Percentiles rank a stretch among this genome's conserved stretches.
Conservation (phyloP, 2,329 filamentous ascomycete species). For the Talaromyces verruculosus region DNA sequence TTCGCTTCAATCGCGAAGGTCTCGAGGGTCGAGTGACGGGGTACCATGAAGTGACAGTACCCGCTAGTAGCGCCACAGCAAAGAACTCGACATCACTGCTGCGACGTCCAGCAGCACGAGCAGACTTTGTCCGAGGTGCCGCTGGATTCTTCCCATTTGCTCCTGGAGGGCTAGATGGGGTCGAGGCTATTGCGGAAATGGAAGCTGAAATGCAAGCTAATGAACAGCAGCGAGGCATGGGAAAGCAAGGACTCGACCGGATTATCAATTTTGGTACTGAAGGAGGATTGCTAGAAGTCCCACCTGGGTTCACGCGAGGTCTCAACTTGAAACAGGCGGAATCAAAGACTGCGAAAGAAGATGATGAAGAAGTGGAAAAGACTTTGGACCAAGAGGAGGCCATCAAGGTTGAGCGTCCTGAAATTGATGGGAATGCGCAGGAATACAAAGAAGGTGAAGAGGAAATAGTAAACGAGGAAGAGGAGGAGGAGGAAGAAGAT, state of each 20-base stretch:
- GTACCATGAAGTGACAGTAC: slow-evolving; percentile 90
- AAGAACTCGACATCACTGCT: slow-evolving; percentile 92
- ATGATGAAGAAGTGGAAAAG: slow-evolving; percentile 69
- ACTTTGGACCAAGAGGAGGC: slow-evolving; percentile 52
- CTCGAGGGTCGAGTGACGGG: slow-evolving; percentile 89
- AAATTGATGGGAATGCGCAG: slow-evolving; percentile 33
- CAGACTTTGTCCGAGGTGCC: slow-evolving; percentile 88
- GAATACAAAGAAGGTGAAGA: slow-evolving; percentile 29
- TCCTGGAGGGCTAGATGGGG: slow-evolving; percentile 81
- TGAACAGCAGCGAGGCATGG: slow-evolving; percentile 43
- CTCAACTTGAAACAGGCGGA: slow-evolving; percentile 67
- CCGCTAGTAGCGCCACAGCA: slow-evolving; percentile 81
- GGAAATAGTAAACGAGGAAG: slow-evolving; percentile 33
- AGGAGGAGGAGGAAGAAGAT: slow-evolving; percentile 51
- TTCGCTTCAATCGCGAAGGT: slow-evolving; percentile 85
- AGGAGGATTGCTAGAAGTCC: slow-evolving; percentile 73
- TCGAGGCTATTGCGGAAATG: slow-evolving; percentile 79
- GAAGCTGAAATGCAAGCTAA: slow-evolving; percentile 69
- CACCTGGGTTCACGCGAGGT: slow-evolving; percentile 79
- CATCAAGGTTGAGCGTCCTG: slow-evolving; percentile 54
- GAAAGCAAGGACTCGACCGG: slow-evolving; percentile 64
- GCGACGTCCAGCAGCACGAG: slow-evolving; percentile 79
- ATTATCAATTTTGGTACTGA: slow-evolving; percentile 80
- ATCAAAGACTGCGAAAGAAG: slow-evolving; percentile 58
- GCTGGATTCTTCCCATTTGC: slow-evolving; percentile 94